phyloP scores from a whole-genome alignment of 768 basidiomycete genomes.

The Leccinum sublutescens region DNA sequence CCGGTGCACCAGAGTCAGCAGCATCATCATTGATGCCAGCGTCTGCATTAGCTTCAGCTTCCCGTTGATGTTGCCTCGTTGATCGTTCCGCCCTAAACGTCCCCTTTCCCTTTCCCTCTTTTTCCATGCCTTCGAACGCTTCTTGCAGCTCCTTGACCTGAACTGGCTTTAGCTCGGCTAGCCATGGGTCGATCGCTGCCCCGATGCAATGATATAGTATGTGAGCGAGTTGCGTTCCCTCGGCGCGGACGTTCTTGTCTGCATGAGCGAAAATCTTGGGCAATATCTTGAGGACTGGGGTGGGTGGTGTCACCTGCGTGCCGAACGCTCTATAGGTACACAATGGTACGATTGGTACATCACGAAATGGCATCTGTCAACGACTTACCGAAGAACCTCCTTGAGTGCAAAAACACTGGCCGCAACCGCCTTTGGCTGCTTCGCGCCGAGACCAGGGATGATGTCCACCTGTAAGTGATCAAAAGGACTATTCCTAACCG shows the following conservation, averaged over 20 bases:
- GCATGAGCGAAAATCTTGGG: conserved; percentile 94
- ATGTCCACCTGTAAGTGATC: conserved; percentile 60
- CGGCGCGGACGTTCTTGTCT: conserved; percentile 93
- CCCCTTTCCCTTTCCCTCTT: conserved; percentile 83
- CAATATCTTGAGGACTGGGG: conserved; percentile 79
- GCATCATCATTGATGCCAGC: conserved; percentile 35
- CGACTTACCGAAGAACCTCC: conserved; percentile 76
- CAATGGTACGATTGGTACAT: conserved; percentile 1
- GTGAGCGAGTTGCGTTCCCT: conserved; percentile 77
- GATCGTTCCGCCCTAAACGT: conserved; percentile 73
- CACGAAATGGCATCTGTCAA: neutral
- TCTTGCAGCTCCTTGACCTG: conserved; percentile 96
- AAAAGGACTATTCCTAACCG: conserved; percentile 21
- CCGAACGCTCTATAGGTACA: conserved; percentile 67
- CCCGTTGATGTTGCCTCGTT: conserved; percentile 75
- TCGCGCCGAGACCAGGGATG: conserved; percentile 80
- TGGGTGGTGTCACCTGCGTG: conserved; percentile 64
- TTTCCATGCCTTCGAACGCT: conserved; percentile 79
- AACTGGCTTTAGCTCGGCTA: conserved; percentile 91
- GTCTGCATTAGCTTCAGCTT: conserved; percentile 50
- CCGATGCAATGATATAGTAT: conserved; percentile 86
- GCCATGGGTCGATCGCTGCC: conserved; percentile 75
- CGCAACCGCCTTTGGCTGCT: conserved; percentile 93
- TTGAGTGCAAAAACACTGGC: conserved; percentile 74
- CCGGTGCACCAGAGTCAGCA: conserved; percentile 47